A percentile compares a stretch with the other conserved stretches of the same genome.
Conservation (phyloP, 2,329 filamentous ascomycete genomes). For the Peltaster fructicola region DNA sequence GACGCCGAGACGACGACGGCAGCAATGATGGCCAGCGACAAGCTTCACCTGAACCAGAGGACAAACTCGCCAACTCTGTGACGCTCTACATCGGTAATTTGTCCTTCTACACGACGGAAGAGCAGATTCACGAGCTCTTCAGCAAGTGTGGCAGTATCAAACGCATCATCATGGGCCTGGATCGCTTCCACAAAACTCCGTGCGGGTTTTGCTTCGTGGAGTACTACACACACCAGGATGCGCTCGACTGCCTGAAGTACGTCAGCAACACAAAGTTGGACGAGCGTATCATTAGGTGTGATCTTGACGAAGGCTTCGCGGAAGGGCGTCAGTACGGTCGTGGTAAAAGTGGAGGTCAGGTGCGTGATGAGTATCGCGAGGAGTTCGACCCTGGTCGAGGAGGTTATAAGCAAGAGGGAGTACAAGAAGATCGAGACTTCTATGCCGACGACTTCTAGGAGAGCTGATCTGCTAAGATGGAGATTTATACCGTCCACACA, state of each 20-base stretch:
- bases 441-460: no score
- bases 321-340: conserved; percentile 90
- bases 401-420: conserved; percentile 48
- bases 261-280: conserved; percentile 95
- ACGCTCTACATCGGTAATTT: conserved; percentile 97
- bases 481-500: no score
- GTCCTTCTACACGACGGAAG: conserved; percentile 69
- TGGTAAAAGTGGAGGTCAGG: conserved; percentile 89
- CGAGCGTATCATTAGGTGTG: conserved; percentile 87
- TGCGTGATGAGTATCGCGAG: conserved; percentile 91
- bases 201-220: conserved; percentile 99
- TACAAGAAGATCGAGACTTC: conserved; percentile 7
- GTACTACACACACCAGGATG: conserved; percentile 96
- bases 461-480: no score
- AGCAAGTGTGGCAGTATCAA: conserved; percentile 80
- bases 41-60: conserved; percentile 42
- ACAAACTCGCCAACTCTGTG: conserved; percentile 70
- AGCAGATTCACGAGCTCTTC: conserved; percentile 74
- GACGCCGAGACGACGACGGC: conserved; percentile 43
- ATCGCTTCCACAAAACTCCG: conserved; percentile 91
- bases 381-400: conserved; percentile 92
- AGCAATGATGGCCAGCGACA: conserved; percentile 26
- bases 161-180: conserved; percentile 90
- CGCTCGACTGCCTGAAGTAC: conserved; percentile 96
- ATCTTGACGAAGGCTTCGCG: conserved; percentile 87